Percentiles rank a stretch among this genome's conserved stretches.
These are phyloP conservation scores for Quambalaria eucalypti DNA, from an alignment of 1,284 basidiomycete species.

Conservation along the genomic window DNA sequence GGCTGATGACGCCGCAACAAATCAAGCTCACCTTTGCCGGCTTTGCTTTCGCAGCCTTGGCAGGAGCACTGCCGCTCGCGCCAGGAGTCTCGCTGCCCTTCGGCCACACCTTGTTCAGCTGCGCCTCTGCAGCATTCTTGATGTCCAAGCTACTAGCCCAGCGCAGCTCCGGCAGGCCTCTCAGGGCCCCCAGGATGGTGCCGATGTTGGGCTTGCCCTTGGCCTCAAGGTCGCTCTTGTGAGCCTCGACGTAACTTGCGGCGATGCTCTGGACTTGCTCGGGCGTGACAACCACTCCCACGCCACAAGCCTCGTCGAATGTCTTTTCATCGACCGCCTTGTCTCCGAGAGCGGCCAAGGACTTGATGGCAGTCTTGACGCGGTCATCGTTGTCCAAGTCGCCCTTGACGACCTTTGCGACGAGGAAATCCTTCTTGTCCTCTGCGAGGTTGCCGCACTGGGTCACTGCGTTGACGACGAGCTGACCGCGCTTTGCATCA, in stretches of 20 bases:
- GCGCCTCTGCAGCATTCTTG: conserved; percentile 73
- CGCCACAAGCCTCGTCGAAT: conserved; percentile 75
- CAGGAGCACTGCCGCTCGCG: conserved; percentile 49
- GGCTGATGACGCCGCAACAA: too few relatives aligned
- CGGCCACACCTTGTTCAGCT: conserved; percentile 71
- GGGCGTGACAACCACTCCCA: conserved; percentile 71
- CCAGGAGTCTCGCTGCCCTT: conserved; percentile 50
- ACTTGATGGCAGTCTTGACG: conserved; percentile 62
- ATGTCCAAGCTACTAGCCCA: conserved; percentile 87
- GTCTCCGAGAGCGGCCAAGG: conserved; percentile 55
- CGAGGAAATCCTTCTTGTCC: conserved; percentile 60
- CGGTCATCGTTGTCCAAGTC: conserved; percentile 76
- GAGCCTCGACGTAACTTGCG: conserved; percentile 55
- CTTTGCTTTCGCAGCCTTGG: conserved; percentile 16
- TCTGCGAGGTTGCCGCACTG: conserved; percentile 56
- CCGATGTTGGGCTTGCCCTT: conserved; percentile 33
- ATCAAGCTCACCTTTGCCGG: conserved; percentile 1
- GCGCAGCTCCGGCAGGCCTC: conserved; percentile 48
- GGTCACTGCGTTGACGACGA: conserved; percentile 60
- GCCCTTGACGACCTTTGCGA: conserved; percentile 62
- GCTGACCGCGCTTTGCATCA: conserved; percentile 70
- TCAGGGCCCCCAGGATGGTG: conserved; percentile 37
- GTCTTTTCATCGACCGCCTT: conserved; percentile 60
- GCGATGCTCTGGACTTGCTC: conserved; percentile 62
- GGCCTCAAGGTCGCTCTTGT: conserved; percentile 37